Base-by-base conservation (phyloP, 495 filamentous ascomycete species). In the Penicillium atrosanguineum region DNA sequence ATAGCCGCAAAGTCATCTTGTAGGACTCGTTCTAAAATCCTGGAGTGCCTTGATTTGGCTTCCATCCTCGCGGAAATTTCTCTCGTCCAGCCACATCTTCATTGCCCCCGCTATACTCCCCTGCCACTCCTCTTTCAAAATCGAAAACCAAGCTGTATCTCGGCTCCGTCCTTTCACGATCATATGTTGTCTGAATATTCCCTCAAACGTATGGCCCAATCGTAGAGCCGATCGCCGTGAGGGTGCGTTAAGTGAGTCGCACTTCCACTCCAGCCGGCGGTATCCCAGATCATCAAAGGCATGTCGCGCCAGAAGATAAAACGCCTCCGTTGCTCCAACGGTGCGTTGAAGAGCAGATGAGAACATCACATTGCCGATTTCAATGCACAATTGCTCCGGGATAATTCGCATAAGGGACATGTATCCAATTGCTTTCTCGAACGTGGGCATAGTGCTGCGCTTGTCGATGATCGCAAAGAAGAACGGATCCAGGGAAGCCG, bases 261-360 rank as follows among this genome's bases (percentile, higher is more conserved):
- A 79, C 55, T 84, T 84, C 82, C 83, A 86, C 62, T 84, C 81
- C 19, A 80, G 71, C 18, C 83, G 71, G 28, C 73, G 59, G 53
- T 77, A 83, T 0, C 75, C 73, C n/a, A 83, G 57, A 7, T 73
- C 69, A 18, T 78, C 72, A 51, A 85, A 79, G 1, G 68, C 65
- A 29, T 78, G 62, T 18, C 65, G 62, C 3, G 31, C 61, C 40
- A 82, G 63, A 1, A 85, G 61, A 51, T 77, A 84, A 36, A 78
- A 59, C 12, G 70, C 65, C 50, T 83, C 81, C 0, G 82, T 83
- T 0, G 79, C 76, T 7, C 63, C 69, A 0, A 70, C 70, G 1
- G 77, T 82, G 4, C 73, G 67, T 52, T 83, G 80, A 15, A 83
- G 54, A 1, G 53, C 46, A 0, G 69, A 54, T 4, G 72, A 68